phyloP scores from a whole-genome alignment of 2,329 filamentous ascomycete species.

The Exophiala sp. region DNA sequence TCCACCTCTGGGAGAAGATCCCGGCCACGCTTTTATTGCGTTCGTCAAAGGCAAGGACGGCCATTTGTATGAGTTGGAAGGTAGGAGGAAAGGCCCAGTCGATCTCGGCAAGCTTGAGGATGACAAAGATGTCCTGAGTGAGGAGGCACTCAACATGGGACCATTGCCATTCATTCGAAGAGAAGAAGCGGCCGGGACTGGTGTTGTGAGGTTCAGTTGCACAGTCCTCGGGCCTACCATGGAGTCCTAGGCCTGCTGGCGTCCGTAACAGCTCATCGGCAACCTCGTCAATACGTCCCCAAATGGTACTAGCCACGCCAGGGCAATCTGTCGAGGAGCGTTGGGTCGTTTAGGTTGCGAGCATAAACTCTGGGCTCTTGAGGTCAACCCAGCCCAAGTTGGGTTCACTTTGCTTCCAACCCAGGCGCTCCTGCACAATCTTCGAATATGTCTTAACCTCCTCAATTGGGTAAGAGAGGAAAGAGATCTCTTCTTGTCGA shows the following conservation, averaged over 20 bases:
- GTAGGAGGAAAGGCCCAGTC: constrained; percentile 33
- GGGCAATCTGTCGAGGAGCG: background rate
- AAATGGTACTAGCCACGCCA: background rate
- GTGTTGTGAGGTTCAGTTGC: constrained; percentile 23
- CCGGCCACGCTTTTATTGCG: constrained; percentile 31
- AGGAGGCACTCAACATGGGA: constrained; percentile 31
- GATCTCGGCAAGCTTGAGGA: constrained; percentile 30
- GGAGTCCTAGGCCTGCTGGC: background rate
- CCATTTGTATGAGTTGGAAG: constrained; percentile 36
- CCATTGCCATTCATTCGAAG: constrained; percentile 29
- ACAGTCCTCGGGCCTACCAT: constrained; percentile 22
- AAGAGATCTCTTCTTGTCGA: constrained; percentile 38
- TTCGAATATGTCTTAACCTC: constrained; percentile 39
- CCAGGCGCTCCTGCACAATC: constrained; percentile 37
- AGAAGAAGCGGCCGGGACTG: constrained; percentile 19
- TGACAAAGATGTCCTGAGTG: constrained; percentile 34
- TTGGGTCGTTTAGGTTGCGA: constrained; percentile 8
- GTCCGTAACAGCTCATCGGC: background rate
- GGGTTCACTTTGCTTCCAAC: constrained; percentile 41
- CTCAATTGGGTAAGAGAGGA: constrained; percentile 37
- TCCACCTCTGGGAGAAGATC: constrained; percentile 26
- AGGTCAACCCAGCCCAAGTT: constrained; percentile 43
- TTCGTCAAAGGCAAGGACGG: constrained; percentile 35
- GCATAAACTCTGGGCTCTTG: constrained; percentile 36
- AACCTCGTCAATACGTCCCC: no score